Percentiles rank a stretch among this genome's conserved stretches.
These are phyloP conservation scores for Sphaerobolus stellatus DNA, from an alignment of 1,284 basidiomycete genomes.

Conservation along the genomic window DNA sequence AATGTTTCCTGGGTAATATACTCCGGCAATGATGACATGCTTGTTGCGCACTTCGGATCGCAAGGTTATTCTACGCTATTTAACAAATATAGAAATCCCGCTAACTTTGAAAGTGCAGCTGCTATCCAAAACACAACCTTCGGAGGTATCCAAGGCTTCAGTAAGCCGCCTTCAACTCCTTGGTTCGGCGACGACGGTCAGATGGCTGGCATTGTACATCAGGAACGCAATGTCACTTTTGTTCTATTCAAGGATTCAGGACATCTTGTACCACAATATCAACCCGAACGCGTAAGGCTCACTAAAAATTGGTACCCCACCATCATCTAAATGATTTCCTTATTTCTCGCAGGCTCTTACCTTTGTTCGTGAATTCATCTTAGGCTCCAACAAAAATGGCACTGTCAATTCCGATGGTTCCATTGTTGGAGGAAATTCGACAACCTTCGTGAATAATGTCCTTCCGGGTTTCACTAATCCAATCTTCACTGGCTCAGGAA, in stretches of 20 bases:
- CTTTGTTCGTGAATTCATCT: conserved; percentile 58
- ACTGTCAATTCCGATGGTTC: conserved; percentile 34
- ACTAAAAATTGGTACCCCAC: not conserved
- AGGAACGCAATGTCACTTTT: conserved; percentile 33
- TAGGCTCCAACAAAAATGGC: conserved; percentile 54
- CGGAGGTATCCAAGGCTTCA: conserved; percentile 20
- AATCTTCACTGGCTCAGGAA: conserved; percentile 52
- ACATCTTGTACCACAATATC: conserved; percentile 29
- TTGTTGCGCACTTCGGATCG: conserved; percentile 67
- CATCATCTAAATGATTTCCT: conserved; percentile 7
- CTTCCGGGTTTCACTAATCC: conserved; percentile 47
- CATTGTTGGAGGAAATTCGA: conserved; percentile 56
- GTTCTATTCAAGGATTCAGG: conserved; percentile 30
- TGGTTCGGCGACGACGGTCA: conserved; percentile 29
- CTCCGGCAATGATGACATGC: conserved; percentile 67
- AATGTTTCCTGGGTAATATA: conserved; percentile 56
- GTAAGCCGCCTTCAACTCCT: conserved; percentile 16
- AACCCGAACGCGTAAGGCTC: conserved; percentile 23
- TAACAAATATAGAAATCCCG: not conserved
- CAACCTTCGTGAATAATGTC: conserved; percentile 40
- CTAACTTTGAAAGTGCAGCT: conserved; percentile 42
- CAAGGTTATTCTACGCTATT: not conserved
- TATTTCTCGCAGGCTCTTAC: conserved; percentile 44
- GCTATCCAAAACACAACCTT: conserved; percentile 28
- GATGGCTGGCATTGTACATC: conserved; percentile 30